Conservation (phyloP, 2,329 filamentous ascomycete species). For the Trichophyton simii region DNA sequence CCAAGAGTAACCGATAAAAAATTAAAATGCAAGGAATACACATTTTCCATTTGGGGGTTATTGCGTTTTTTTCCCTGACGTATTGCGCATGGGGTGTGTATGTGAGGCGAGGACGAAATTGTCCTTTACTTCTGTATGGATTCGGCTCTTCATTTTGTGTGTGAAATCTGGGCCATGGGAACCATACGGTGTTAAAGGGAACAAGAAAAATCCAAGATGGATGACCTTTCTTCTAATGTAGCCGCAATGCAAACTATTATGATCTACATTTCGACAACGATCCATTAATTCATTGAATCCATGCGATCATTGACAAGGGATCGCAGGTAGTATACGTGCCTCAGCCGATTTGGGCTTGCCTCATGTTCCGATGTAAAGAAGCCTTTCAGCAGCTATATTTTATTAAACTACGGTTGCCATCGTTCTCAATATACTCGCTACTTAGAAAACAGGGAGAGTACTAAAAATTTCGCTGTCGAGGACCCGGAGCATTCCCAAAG, state of each 20-base stretch:
- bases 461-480: neutral
- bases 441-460: neutral
- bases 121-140: slow-evolving; percentile 10
- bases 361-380: neutral
- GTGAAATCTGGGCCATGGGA: slow-evolving; percentile 2
- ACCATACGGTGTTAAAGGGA: slow-evolving; percentile 5
- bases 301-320: neutral
- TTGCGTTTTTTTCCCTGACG: slow-evolving; percentile 2
- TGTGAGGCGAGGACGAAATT: slow-evolving; percentile 17
- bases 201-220: slow-evolving; percentile 10
- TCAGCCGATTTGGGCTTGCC: neutral
- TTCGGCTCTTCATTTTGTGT: slow-evolving; percentile 16
- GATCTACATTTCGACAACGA: slow-evolving; percentile 6
- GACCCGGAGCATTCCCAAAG: neutral
- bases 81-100: slow-evolving; percentile 19
- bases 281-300: neutral
- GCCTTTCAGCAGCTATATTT: neutral
- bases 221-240: slow-evolving; percentile 13
- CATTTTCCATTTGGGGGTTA: slow-evolving; percentile 19
- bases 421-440: neutral
- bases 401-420: no score
- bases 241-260: slow-evolving; percentile 11
- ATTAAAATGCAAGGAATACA: slow-evolving; percentile 36
- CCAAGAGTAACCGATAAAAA: slow-evolving; percentile 98
- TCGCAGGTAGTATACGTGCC: neutral